Evolutionary conservation across 1,284 basidiomycete genomes (phyloP), one percentile per base, ranked within the genome.

Genomic region (Ustanciosporium gigantosporum): DNA sequence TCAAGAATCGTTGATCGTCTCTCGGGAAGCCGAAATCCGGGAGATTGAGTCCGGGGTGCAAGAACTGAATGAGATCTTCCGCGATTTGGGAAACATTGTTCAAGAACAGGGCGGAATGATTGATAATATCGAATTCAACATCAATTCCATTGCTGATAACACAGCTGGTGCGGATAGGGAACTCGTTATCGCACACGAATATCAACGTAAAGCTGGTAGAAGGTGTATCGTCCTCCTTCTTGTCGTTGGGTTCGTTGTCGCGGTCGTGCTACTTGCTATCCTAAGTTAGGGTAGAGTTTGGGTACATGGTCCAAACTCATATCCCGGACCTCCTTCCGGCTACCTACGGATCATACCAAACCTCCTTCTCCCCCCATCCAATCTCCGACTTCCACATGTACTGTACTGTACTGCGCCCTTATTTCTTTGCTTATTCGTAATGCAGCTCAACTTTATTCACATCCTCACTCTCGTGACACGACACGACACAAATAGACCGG

Each of bases 21-120:
- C 97, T 78, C 89, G 95, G 16, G 94, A 99, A 78, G 83, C 83
- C 1, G 94, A 97, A 75, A 98, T 98, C 51, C 85, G 89, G 35
- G 93, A 97, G 76, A 99, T 99, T 56, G 95, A 98, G 80, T 87
- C 86, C 1, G 94, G 95, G 5, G 96, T 99, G 44, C 91, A 96
- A 73, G 94, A 99, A 78, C 81, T 99, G 36, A 87, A 91, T 39
- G 91, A 96, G 79, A 97, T 99, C 72, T 98, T 99, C 83, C 85
- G 91, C 32, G 94, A 98, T 79, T 81, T 99, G 27, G 93, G 93
- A 29, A 92, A 91, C 16, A 84, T 99, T 34, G 92, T 99, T 2
- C 86, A 87, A 62, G 91, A 97, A 76, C 95, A 98, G 78, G 93
- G 94, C 7, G 86, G 86, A 23, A 90, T 97, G 88, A 83, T 99